Evolutionary conservation across 495 filamentous ascomycete genomes (phyloP).

Genomic region (Penicillium manginii): DNA sequence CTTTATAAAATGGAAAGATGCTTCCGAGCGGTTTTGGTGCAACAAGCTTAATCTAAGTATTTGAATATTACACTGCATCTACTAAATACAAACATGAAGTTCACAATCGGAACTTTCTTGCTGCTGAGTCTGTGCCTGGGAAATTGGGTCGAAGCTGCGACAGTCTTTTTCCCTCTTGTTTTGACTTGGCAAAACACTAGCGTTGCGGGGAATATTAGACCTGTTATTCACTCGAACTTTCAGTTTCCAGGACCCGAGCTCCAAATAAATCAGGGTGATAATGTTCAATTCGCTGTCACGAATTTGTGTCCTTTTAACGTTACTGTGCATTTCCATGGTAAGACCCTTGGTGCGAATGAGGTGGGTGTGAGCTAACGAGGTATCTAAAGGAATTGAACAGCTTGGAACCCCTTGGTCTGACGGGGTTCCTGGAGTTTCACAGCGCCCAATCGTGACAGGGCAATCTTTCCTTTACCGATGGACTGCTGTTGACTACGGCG

Average conservation of each 20-base stretch:
- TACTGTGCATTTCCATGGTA: constrained; percentile 58
- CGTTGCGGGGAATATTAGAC: constrained; percentile 38
- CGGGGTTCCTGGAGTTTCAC: constrained; percentile 56
- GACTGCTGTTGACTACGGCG: constrained; percentile 34
- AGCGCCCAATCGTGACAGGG: constrained; percentile 48
- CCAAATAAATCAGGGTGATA: constrained; percentile 62
- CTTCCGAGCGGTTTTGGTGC: neutral
- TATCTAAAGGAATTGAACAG: constrained; percentile 39
- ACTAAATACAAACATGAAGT: constrained; percentile 12
- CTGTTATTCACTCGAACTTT: constrained; percentile 63
- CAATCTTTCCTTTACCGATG: constrained; percentile 54
- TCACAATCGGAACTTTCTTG: constrained; percentile 3
- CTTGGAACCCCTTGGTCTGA: constrained; percentile 52
- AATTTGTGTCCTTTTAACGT: constrained; percentile 59
- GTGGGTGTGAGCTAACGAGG: neutral
- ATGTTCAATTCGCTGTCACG: constrained; percentile 60
- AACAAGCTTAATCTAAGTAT: neutral
- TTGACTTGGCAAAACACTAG: constrained; percentile 36
- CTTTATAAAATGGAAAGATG: neutral
- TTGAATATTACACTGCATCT: neutral
- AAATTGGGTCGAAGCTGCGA: constrained; percentile 21
- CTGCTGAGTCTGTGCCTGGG: constrained; percentile 19
- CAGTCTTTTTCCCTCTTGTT: constrained; percentile 36
- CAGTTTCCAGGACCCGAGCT: constrained; percentile 63
- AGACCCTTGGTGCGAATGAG: neutral